Evolutionary conservation across 331 rosid genomes (phyloP), one percentile per base, ranked within the genome.

Genomic region (Spiraea crenata): DNA sequence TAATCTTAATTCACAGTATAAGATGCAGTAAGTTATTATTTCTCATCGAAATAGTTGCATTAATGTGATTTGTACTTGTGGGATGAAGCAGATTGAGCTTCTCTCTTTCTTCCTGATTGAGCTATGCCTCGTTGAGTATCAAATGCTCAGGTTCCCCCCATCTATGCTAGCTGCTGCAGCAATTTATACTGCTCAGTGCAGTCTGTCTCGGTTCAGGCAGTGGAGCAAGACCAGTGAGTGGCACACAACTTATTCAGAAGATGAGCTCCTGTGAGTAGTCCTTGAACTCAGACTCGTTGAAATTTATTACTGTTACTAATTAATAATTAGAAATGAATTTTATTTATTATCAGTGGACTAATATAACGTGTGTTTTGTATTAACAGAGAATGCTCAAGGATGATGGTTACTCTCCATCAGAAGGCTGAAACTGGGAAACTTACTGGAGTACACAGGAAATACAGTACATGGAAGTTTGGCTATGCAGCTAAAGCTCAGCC

Each of bases 81-180:
- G 44, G 66, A 59, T 78, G 80, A 64, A 79, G 51, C 93, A 91
- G 98, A 85, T 89, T 60, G 92, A 87, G 81, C 85, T 86, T 63
- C 75, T 84, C 64, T 84, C 98, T 49, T 92, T 74, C 89, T 92
- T 84, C 89, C 79, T 92, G 76, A 76, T 87, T 48, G 96, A 92
- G 77, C 87, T 89, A 9, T 92, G 95, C 82, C 73, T 92, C 40
- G 92, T 89, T 44, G 96, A 92, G 76, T 86, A 77, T 73, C 82
- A 84, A 77, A 89, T 84, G 95, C 90, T 92, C 52, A 65, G 81
- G 78, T 89, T 85, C 68, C 50, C 84, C 46, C 98, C 96, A 50
- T 87, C 96, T 59, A 63, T 87, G 76, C 83, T 89, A 72, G 92
- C 96, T 67, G 90, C 98, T 64, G 92, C 98, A 6, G 95, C 95